Percentiles rank a stretch among this genome's conserved stretches.
Evolutionary conservation across 106 monocot genomes (phyloP).

Genomic region (Alisma plantagoaquatica): DNA sequence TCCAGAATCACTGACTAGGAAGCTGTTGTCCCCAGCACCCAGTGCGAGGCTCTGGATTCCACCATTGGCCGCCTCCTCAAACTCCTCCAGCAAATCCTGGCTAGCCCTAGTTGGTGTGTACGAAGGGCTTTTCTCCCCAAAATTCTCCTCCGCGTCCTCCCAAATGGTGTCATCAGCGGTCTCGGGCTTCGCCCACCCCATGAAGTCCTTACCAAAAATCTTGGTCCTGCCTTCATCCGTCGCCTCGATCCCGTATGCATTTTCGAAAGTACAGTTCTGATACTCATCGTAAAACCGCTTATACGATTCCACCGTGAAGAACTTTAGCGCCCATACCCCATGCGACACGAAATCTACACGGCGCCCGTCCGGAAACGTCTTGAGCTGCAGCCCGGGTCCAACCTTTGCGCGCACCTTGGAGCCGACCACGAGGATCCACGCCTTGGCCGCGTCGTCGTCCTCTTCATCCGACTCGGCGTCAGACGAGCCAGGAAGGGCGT

Average conservation of each 20-base stretch:
- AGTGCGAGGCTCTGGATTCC: constrained; percentile 85
- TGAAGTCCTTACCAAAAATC: constrained; percentile 84
- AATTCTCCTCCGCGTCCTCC: constrained; percentile 70
- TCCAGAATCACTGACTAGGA: constrained; percentile 62
- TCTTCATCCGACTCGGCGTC: constrained; percentile 11
- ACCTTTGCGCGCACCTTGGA: constrained; percentile 48
- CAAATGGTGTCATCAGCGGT: constrained; percentile 73
- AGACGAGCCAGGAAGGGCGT: background rate
- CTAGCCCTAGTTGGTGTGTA: constrained; percentile 7
- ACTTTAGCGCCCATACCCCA: constrained; percentile 92
- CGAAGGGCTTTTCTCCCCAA: constrained; percentile 30
- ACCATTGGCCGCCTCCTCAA: constrained; percentile 46
- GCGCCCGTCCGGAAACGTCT: constrained; percentile 61
- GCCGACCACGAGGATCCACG: constrained; percentile 65
- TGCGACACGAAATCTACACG: constrained; percentile 86
- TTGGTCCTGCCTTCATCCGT: constrained; percentile 45
- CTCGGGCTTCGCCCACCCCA: constrained; percentile 80
- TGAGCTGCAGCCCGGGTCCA: constrained; percentile 57
- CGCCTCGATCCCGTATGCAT: constrained; percentile 51
- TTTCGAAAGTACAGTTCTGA: constrained; percentile 65
- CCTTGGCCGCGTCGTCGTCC: constrained; percentile 9
- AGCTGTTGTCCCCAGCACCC: constrained; percentile 74
- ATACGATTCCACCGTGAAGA: constrained; percentile 29
- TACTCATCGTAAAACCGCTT: constrained; percentile 37
- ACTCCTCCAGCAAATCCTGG: constrained; percentile 50